These are phyloP conservation scores for Parathielavia hyrcaniae DNA, from an alignment of 495 filamentous ascomycete genomes.

Conservation along the genomic window DNA sequence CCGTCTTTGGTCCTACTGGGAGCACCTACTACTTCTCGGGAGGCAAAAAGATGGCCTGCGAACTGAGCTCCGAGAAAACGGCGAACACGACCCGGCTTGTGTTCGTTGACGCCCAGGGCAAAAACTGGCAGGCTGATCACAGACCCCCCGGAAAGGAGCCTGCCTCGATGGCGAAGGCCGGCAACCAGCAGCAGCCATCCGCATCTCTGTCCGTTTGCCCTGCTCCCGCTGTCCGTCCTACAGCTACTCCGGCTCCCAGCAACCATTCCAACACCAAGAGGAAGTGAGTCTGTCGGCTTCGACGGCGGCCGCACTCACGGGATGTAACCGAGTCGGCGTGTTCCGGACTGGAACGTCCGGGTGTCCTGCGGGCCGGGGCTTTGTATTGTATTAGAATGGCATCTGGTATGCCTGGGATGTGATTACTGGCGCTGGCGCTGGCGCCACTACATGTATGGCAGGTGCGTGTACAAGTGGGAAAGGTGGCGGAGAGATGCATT, in stretches of 20 bases:
- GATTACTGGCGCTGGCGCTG: background rate
- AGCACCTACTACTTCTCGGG: background rate
- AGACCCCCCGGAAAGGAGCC: background rate
- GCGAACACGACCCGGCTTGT: too few relatives aligned
- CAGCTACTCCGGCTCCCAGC: background rate
- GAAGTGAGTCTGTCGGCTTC: background rate
- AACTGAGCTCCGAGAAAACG: too few relatives aligned
- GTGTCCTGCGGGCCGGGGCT: background rate
- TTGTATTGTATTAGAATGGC: conserved; percentile 1
- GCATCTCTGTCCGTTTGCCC: background rate
- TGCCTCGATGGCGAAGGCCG: background rate
- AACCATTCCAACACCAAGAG: background rate
- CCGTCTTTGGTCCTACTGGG: background rate
- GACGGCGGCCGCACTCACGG: background rate
- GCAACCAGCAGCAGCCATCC: background rate
- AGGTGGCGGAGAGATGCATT: background rate
- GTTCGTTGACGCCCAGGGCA: too few relatives aligned
- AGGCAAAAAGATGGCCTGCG: background rate
- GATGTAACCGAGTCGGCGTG: background rate
- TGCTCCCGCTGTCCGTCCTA: background rate
- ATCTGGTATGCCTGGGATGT: background rate
- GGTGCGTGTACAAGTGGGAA: background rate
- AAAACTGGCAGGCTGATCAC: too few relatives aligned
- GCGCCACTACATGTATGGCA: background rate
- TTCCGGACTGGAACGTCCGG: background rate